These are phyloP conservation scores for Coemansia sp. DNA, from an alignment of 192 early-diverging fungal species.

Conservation along the genomic window DNA sequence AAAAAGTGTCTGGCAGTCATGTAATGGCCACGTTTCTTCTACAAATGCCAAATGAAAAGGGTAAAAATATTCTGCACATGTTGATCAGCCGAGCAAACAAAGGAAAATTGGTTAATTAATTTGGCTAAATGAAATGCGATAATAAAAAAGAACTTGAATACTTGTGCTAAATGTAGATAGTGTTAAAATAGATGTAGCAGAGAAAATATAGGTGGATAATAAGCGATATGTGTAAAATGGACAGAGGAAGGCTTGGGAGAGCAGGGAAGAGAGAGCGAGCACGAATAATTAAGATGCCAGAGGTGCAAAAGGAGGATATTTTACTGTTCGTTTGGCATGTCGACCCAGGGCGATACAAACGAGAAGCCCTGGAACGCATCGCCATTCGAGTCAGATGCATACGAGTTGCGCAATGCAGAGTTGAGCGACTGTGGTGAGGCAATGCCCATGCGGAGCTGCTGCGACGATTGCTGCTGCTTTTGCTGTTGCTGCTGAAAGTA, in stretches of 20 bases:
- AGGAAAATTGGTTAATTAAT: neutral
- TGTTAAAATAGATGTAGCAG: conserved; percentile 1
- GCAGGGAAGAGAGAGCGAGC: neutral
- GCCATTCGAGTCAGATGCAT: conserved; percentile 10
- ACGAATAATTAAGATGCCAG: neutral
- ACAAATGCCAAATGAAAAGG: neutral
- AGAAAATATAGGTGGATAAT: neutral
- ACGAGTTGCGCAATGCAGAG: conserved; percentile 11
- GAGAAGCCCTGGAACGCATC: conserved; percentile 55
- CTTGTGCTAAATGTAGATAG: neutral
- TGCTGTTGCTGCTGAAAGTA: conserved; percentile 32
- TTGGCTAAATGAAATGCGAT: neutral
- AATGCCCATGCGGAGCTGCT: conserved; percentile 11
- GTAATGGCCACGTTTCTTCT: neutral
- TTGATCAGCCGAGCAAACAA: neutral
- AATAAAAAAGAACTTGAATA: no score
- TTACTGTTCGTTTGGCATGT: conserved; percentile 29
- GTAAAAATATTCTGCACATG: neutral
- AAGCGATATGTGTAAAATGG: neutral
- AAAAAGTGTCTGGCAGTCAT: neutral
- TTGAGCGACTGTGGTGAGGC: conserved; percentile 25
- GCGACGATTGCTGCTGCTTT: conserved; percentile 10
- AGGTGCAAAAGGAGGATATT: neutral
- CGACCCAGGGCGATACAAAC: conserved; percentile 52
- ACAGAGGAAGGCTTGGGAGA: neutral